Evolutionary conservation across 2,329 filamentous ascomycete species (phyloP), one percentile per base, ranked within the genome.

Genomic region (Dothistroma septosporum): DNA sequence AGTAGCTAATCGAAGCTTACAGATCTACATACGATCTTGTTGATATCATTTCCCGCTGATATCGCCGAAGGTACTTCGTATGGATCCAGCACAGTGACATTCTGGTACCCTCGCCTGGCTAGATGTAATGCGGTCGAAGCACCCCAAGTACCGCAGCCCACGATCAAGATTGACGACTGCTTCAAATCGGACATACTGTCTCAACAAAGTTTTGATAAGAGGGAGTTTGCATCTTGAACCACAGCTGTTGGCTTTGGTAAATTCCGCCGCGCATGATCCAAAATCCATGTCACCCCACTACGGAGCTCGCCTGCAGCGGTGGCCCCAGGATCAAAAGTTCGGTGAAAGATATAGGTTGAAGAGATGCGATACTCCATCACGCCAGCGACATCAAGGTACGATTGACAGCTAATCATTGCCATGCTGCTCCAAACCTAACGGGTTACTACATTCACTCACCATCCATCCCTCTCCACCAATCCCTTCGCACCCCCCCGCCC

Each of bases 91-190:
- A 82, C 76, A 4, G 75, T 80, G 59, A 83, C 74, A 62, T 79
- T 76, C 44, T 73, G 75, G 66, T 82, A 82, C 46, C 80, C 80
- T 55, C 77, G 73, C 32, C 79, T 76, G 28, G 80, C 77, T 6
- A 83, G 74, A 64, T 82, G 77, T 21, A 82, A 73, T n/a, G 81
- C 80, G n/a, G 80, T 82, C 8, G 78, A 79, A 35, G 76, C 77
- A 12, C 81, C 82, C 72, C 81, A 83, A 0, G 80, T 82, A 10
- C 81, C 82, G 22, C 76, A 78, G 9, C 81, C 80, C 54, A 82
- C 68, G 41, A 82, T 78, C 22, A 82, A 68, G 46, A 76, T 70
- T 6, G 60, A 58, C 9, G 55, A 48, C 12, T 44, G 44, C 49
- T 55, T 59, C 31, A 50, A 48, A 11, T 61, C 56, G 14, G 31